A percentile compares a stretch with the other conserved stretches of the same genome.
Evolutionary conservation across 345 rosid species (phyloP).

Genomic region (Lumnitzera racemosa): DNA sequence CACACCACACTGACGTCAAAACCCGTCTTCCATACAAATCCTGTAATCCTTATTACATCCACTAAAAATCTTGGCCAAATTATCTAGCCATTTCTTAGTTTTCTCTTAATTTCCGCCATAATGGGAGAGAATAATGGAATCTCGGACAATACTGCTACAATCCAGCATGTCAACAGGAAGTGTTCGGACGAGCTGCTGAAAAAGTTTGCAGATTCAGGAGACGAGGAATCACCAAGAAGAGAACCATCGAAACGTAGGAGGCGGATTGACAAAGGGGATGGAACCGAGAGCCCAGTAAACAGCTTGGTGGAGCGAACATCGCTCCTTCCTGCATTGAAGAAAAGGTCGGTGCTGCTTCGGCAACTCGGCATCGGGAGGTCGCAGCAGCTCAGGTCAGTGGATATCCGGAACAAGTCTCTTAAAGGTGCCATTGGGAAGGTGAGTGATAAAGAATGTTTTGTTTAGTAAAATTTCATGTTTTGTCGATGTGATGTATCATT

Average conservation of each 20-base stretch:
- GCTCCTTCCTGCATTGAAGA: slow-evolving; percentile 47
- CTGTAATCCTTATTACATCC: no score
- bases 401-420: slow-evolving; percentile 45
- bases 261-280: slow-evolving; percentile 12
- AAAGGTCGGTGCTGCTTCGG: slow-evolving; percentile 38
- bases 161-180: slow-evolving; percentile 63
- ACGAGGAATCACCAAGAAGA: slow-evolving; percentile 11
- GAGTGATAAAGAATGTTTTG: not conserved
- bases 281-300: slow-evolving; percentile 9
- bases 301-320: slow-evolving; percentile 48
- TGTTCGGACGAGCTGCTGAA: slow-evolving; percentile 82
- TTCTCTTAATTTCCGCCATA: not conserved
- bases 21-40: no score
- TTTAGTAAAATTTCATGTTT: not conserved
- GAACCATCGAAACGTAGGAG: slow-evolving; percentile 26
- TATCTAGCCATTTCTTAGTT: not conserved
- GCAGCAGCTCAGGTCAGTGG: slow-evolving; percentile 30
- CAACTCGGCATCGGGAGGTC: slow-evolving; percentile 49
- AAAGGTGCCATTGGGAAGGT: slow-evolving; percentile 62
- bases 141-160: slow-evolving; percentile 11
- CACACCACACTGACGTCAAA: not conserved
- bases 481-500: no score
- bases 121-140: slow-evolving; percentile 1
- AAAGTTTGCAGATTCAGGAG: slow-evolving; percentile 56
- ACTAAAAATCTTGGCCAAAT: no score